Evolutionary conservation across 805 yeast genomes (phyloP), one percentile per base, ranked within the genome.

Genomic region (Candida morakotiae): DNA sequence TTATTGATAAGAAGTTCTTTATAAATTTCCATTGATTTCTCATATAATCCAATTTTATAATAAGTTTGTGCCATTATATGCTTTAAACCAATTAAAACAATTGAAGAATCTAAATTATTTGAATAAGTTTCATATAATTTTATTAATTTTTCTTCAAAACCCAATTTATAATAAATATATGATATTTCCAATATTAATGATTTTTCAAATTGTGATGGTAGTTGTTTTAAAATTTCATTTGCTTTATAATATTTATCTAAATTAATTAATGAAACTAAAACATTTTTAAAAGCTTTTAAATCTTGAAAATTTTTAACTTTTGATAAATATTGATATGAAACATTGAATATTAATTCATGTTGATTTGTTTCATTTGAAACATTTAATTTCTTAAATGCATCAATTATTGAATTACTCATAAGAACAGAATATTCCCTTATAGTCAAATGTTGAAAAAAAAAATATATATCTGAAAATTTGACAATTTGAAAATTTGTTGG

Each of bases 161-260:
- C 84, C 5, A 72, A 48, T 44, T 79, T 75, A 58, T 83, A 83
- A 49, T 70, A 70, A 6, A 79, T 63, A 48, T 83, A 83, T 2
- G 81, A 78, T 20, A 65, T 61, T 49, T 78, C 85, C 41, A 81
- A 51, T 2, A 68, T 49, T 22, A 73, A 59, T 16, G 55, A 52
- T 11, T 44, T 49, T 9, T 58, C 60, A 21, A 66, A 52, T 5
- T 62, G 68, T 13, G 61, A 62, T 1, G 69, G 56, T 13, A 66
- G 62, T 27, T 64, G 55, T 14, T 61, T 49, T 31, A 81, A 52
- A 25, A 73, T 46, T 37, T 67, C 60, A 14, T 57, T 46, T 0
- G 84, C 87, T 34, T 62, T 59, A 28, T 52, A 55, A 56, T 75
- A 81, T 43, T 66, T 64, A 52, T 82, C 87, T 40, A 74, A 56